Percentiles rank a stretch among this genome's conserved stretches.
phyloP scores from a whole-genome alignment of 2,329 filamentous ascomycete species.

The Botryotinia globosa region DNA sequence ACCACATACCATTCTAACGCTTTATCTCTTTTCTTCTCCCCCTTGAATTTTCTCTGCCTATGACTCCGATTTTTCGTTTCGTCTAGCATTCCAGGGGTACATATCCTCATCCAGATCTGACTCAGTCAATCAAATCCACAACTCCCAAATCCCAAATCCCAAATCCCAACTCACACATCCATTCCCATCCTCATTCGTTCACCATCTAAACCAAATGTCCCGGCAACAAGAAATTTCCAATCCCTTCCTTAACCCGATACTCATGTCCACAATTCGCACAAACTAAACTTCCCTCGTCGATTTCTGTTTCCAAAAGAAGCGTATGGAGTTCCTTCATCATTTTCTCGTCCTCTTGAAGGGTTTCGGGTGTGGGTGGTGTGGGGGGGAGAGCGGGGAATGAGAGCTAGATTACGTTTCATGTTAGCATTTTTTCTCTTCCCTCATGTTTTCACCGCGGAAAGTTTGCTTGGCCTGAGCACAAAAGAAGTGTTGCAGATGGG shows the following conservation, averaged over 20 bases:
- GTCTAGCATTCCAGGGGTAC: neutral
- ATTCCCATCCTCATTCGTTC: neutral
- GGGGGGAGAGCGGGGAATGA: conserved; percentile 73
- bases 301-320: conserved; percentile 83
- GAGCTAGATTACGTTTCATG: conserved; percentile 51
- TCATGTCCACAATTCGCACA: conserved; percentile 92
- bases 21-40: neutral
- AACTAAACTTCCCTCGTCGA: conserved; percentile 82
- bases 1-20: neutral
- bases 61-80: neutral
- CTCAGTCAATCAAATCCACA: neutral
- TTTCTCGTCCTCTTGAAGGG: conserved; percentile 64
- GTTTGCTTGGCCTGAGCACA: neutral
- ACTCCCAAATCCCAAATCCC: too few species aligned
- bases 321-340: conserved; percentile 75
- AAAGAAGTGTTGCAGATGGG: neutral
- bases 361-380: conserved; percentile 59
- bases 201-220: conserved; percentile 72
- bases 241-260: conserved; percentile 92
- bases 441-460: conserved; percentile 2
- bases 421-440: conserved; percentile 20
- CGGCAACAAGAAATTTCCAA: conserved; percentile 92
- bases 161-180: too few species aligned
- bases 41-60: neutral
- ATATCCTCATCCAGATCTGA: neutral